Evolutionary conservation across 1,284 basidiomycete genomes (phyloP).

Genomic region (Xerocomus minutiporus): DNA sequence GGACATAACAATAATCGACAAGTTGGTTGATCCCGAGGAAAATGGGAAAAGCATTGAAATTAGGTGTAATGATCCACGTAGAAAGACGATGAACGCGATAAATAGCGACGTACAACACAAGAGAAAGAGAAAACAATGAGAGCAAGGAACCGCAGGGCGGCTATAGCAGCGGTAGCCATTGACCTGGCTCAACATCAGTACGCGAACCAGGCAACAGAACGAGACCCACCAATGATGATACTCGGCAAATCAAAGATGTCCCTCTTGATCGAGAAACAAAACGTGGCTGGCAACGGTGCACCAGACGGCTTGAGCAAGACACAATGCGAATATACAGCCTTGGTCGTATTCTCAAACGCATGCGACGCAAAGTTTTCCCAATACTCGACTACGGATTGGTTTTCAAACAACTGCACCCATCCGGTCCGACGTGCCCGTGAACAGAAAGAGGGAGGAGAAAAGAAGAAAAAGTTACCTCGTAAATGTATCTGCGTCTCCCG

Average conservation of each 20-base stretch:
- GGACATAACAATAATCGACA: not conserved
- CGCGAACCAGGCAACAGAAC: not conserved
- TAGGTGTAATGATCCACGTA: not conserved
- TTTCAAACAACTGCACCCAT: constrained; percentile 68
- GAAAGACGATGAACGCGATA: not conserved
- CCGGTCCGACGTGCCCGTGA: constrained; percentile 3
- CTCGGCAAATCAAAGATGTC: constrained; percentile 87
- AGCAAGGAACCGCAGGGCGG: constrained; percentile 2
- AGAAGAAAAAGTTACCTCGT: constrained; percentile 57
- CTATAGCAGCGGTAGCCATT: constrained; percentile 75
- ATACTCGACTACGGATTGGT: constrained; percentile 87
- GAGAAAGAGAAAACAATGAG: not conserved
- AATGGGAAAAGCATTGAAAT: not conserved
- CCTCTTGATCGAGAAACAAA: constrained; percentile 89
- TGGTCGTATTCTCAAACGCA: constrained; percentile 93
- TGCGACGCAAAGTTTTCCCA: constrained; percentile 94
- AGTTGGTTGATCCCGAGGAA: not conserved
- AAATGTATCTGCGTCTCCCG: constrained; percentile 80
- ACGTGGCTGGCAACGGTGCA: constrained; percentile 80
- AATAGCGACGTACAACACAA: not conserved
- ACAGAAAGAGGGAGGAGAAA: constrained; percentile 15
- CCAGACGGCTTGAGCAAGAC: constrained; percentile 80
- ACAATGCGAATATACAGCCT: constrained; percentile 90
- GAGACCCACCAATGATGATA: constrained; percentile 71
- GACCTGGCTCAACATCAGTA: constrained; percentile 44